Evolutionary conservation across 2,329 filamentous ascomycete genomes (phyloP), one percentile per base, ranked within the genome.

Genomic region (Pseudocercospora pini-densiflorae): DNA sequence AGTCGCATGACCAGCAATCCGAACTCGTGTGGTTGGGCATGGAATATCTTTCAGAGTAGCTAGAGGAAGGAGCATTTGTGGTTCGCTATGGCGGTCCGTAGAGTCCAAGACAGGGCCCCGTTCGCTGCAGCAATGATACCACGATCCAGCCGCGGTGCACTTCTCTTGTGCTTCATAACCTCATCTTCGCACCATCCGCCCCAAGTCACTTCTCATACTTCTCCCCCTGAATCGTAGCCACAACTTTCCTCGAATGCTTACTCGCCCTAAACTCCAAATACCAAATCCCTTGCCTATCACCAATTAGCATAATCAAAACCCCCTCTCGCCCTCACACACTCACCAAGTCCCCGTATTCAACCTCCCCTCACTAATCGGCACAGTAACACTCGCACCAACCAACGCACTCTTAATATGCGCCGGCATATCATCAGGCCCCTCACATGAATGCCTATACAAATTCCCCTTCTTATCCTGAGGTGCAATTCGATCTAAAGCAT

Each of bases 201-300:
- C 24, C 62, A 64, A 69, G 61, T 71, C 70, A 71, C 60, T 62
- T 68, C 81, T 87, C 59, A 64, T 61, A 67, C 65, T 27, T 89
- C 82, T 97, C 92, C 51, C 94, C 95, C 79, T 98, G 94, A 68
- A 98, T 96, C 1, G 95, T 98, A 62, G 94, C 94, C 68, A 99
- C 90, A 12, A 98, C 87, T 77, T 89, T 91, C 75, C 95, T 87
- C 70, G 88, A 84, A 80, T 97, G 94, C 80, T 88, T 92, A 72
- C 83, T 83, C 2, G 83, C 86, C 64, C 94, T 86, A 78, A 98
- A 98, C 80, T 98, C 95, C 70, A 97, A 82, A 79, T 96, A 97
- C 92, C 92, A 98, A 66, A 98, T 94, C 0, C 95, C 89, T 88
- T 95, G 92, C 92, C 92, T 94, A 16, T 87, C 10, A 33, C 33